Evolutionary conservation across 805 yeast genomes (phyloP).

Genomic region (Zygoascus tannicola): DNA sequence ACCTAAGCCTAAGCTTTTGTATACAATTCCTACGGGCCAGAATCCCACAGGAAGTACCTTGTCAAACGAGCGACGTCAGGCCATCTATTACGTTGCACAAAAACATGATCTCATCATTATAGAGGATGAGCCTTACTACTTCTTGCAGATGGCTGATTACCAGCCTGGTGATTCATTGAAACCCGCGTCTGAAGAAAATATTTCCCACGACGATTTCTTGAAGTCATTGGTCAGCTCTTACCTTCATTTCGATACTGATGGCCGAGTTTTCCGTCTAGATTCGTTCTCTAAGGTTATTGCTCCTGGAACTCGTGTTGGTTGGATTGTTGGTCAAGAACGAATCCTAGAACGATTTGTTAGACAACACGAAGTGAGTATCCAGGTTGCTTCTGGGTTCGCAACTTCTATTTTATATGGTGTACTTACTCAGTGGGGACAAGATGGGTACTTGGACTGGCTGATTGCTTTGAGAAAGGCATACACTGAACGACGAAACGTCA

Average conservation of each 20-base stretch:
- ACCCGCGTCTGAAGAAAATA: constrained; percentile 15
- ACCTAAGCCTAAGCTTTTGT: constrained; percentile 76
- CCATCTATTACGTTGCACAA: constrained; percentile 67
- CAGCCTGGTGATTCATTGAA: constrained; percentile 34
- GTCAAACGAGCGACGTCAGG: constrained; percentile 63
- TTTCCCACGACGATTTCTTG: constrained; percentile 55
- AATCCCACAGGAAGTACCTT: constrained; percentile 94
- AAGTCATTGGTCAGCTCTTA: constrained; percentile 65
- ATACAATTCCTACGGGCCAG: constrained; percentile 93
- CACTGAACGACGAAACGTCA: constrained; percentile 78
- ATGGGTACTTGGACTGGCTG: constrained; percentile 83
- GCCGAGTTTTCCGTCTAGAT: constrained; percentile 82
- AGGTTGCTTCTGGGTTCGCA: constrained; percentile 73
- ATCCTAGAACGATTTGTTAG: constrained; percentile 60
- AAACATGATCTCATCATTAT: constrained; percentile 79
- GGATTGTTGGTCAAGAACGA: constrained; percentile 67
- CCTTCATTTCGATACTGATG: constrained; percentile 68
- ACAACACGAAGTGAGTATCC: constrained; percentile 72
- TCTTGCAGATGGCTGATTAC: constrained; percentile 85
- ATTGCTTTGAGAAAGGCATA: constrained; percentile 65
- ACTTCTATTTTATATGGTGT: constrained; percentile 62
- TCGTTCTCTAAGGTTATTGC: constrained; percentile 87
- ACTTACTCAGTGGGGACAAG: constrained; percentile 81
- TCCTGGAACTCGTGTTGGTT: constrained; percentile 83
- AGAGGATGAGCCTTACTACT: constrained; percentile 97